Base-by-base conservation (phyloP, 2,329 filamentous ascomycete species). In the Paracamarosporium sp. region DNA sequence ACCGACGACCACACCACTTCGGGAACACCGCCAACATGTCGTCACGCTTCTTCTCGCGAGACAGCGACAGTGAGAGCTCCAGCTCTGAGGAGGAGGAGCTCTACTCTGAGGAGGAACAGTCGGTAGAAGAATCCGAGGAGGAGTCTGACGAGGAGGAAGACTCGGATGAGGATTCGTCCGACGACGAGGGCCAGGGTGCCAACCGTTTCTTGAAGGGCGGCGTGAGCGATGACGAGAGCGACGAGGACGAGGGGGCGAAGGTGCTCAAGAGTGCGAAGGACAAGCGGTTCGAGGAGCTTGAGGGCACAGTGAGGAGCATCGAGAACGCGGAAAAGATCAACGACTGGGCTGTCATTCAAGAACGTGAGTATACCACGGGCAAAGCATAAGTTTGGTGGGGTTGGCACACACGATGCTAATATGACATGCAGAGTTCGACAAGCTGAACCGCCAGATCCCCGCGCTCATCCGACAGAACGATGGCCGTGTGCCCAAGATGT, bases 261-360 rank as follows among this genome's bases (percentile, higher is more conserved):
- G 88, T 95, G 70, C 91, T 98, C 74, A 97, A 96, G 86, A 97
- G 93, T 79, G 93, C 94, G 73, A 98, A 98, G 82, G 93, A 98
- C 83, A 99, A 99, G 86, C 88, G 95, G 62, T 85, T 92, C 66
- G 94, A 97, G 74, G 96, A 98, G 80, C 85, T 99, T 60, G 94
- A 99, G 78, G 86, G 87, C 59, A 96, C 89, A 41, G 91, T 98
- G 73, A 90, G 90, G 78, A 82, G 90, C 74, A 98, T 99, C 73
- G 93, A 98, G 77, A 99, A 99, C 81, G 93, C 92, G 61, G 86
- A 95, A 80, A 98, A 96, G 85, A 99, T 98, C 75, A 93, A 91
- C 74, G 95, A 99, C 81, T 99, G 95, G 95, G 91, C 90, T 66
- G 89, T 94, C 63, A 96, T 98, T 68, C 91, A 92, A 62, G 86